Base-by-base conservation (phyloP, 2,329 filamentous ascomycete genomes). In the Trichoderma koningii region DNA sequence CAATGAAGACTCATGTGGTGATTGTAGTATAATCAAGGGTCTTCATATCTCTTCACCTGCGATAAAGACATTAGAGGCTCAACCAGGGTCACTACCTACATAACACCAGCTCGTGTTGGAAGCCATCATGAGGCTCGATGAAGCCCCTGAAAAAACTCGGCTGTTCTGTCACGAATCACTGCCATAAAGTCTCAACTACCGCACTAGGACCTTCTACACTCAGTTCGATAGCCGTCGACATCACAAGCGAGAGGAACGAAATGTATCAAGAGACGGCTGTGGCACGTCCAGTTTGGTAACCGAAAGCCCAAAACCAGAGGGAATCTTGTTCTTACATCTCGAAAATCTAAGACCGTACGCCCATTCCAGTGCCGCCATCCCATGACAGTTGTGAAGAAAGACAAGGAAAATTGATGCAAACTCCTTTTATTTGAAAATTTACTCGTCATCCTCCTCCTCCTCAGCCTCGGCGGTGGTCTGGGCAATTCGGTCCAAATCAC, bases 401-500 rank as follows among this genome's bases (percentile, higher is more conserved):
- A 6, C 14, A 41, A 68, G 66, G 61, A 72, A 70, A 71, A 71
- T 2, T 71, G 67, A 64, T 72, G 70, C 34, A 71, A 69, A 72
- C 70, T 69, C 38, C 19, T n/a, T 42, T 60, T 69, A 66, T 69
- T 66, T 60, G 56, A 55, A 60, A 26, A 73, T 83, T 83, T 88
- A 88, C 82, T 89, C 87, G 71, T 67, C 86, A 75, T 87, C 85
- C 66, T 86, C 84, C 74, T 86, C 84, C 74, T 90, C 87, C 68
- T 90, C 88, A 68, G 85, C 87, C 83, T 90, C 88, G 73, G 87
- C 85, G 66, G 87, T 91, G 77, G 90, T 93, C 85, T 91, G 89
- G 77, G 91, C 91, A 75, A 94, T 93, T 84, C 87, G 94, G 87
- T 98, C 95, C 87, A 99, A 87, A 90, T 99, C 95, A 87, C 95